Evolutionary conservation across 2,329 filamentous ascomycete species (phyloP), one percentile per base, ranked within the genome.

Genomic region (Allantophomopsis lycopodina): DNA sequence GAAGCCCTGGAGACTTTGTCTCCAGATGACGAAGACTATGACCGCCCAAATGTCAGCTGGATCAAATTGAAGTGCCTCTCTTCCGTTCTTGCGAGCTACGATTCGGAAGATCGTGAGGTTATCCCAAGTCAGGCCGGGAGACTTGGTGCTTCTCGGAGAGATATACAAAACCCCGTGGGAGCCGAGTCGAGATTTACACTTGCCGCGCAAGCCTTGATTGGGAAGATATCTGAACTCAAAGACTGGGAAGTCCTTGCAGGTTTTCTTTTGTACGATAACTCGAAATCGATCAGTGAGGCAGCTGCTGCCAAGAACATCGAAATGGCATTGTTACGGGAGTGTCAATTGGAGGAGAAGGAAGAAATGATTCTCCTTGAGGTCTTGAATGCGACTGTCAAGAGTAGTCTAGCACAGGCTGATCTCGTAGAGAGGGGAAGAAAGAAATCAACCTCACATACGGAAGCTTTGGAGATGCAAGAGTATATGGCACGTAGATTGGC

Each of bases 251-350:
- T 83, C 4, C 61, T 98, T 41, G 82, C 87, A 18, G 87, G 87
- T 13, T 98, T 95, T 57, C 71, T 98, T 6, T 67, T 98, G 2
- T 94, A 85, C 55, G 91, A 98, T 52, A 88, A 96, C 58, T 91
- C 87, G 41, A 71, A 61, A 46, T 55, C 61, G 64, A 77, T 71
- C 20, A 73, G 78, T 43, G 23, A 28, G 23, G 61, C 75, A 93
- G 38, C 84, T 82, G 51, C 71, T 73, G 73, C 80, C 20, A 81
- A 85, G 49, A 83, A 81, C 33, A 78, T 89, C 5, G 69, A 73
- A 18, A 71, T 43, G n/a, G 48, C 49, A 3, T 37, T 58, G n/a
- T 50, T 44, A 35, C 47, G 47, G 31, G 38, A 46, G 13, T 52
- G 53, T 37, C 51, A 48, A 37, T 51, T 55, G 5, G 47, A 44